Evolutionary conservation across 176 grass and related monocot genomes (phyloP), one percentile per base, ranked within the genome.

Genomic region (Dendrocalamus sinicus): DNA sequence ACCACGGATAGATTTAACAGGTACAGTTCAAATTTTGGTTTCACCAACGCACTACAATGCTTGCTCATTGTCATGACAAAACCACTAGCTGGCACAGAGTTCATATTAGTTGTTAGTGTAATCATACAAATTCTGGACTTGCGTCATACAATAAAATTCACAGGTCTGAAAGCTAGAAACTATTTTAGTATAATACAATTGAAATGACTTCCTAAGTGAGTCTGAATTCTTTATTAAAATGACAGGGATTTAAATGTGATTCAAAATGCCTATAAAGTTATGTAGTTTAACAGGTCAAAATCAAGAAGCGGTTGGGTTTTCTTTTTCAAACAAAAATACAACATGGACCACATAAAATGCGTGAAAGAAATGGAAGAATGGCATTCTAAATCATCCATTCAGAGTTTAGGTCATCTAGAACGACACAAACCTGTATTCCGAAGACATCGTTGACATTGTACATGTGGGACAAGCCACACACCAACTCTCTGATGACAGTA

Each of bases 401-500:
- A 5, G 0, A 15, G 45, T 67, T 48, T 59, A 63, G 55, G 76
- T 51, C 72, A 83, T 84, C 57, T 65, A 43, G 48, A 86, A 90
- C 11, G 17, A 77, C 54, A 32, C 85, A 86, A 75, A 99, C 96
- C 96, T 96, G 91, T 74, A 99, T 99, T 48, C 93, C 96, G 39
- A 94, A 88, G 24, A 99, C 23, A 67, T 86, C 51, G 40, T 28
- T 91, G 77, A 96, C 91, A 79, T 90, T 63, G 79, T 99, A 99
- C 96, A 99, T 96, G 90, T 99, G 86, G 54, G 88, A 94, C 74
- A 99, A 88, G 20, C 96, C 92, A 86, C 96, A 99, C 66, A 99
- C 96, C 32, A 99, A 46, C 88, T 99, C 96, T 84, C 96, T 95
- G 45, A 99, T 99, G 59, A 99, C 96, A 72, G 93, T 96, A 90